A percentile compares a stretch with the other conserved stretches of the same genome.
phyloP scores from a whole-genome alignment of 2,329 filamentous ascomycete genomes.

The Sclerotinia borealis region DNA sequence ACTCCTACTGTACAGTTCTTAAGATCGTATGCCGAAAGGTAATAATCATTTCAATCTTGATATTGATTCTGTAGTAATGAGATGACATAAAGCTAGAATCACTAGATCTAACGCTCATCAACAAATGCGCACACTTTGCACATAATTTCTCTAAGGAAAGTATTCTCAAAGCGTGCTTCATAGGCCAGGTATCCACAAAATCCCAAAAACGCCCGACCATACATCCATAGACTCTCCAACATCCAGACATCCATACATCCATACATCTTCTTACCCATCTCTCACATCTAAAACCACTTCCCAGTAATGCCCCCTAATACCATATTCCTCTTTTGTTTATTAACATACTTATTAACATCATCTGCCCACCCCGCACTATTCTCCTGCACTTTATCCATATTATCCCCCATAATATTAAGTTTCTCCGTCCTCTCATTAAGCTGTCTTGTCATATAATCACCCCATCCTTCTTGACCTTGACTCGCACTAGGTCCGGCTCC shows the following conservation, averaged over 20 bases:
- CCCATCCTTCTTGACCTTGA: conserved; percentile 51
- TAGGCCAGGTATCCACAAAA: neutral
- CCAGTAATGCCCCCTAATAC: conserved; percentile 64
- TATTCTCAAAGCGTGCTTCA: neutral
- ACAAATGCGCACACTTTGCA: neutral
- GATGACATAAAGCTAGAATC: neutral
- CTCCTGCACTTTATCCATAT: conserved; percentile 75
- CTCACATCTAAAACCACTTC: conserved; percentile 41
- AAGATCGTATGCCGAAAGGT: too few species aligned
- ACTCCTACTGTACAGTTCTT: too few species aligned
- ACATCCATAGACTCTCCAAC: neutral
- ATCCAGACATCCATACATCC: neutral
- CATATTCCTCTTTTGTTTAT: conserved; percentile 80
- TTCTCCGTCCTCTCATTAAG: conserved; percentile 88
- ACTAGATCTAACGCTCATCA: neutral
- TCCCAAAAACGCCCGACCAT: neutral
- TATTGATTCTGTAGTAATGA: too few species aligned
- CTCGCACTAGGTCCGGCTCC: conserved; percentile 31
- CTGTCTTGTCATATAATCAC: conserved; percentile 78
- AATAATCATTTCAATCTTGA: too few species aligned
- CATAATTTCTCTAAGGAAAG: too few species aligned
- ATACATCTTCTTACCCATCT: too few species aligned
- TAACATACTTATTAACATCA: conserved; percentile 81
- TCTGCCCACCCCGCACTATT: conserved; percentile 79
- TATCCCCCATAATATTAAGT: conserved; percentile 74